Conservation (phyloP, 139 green algal genomes). For the Picochlorum sp. region DNA sequence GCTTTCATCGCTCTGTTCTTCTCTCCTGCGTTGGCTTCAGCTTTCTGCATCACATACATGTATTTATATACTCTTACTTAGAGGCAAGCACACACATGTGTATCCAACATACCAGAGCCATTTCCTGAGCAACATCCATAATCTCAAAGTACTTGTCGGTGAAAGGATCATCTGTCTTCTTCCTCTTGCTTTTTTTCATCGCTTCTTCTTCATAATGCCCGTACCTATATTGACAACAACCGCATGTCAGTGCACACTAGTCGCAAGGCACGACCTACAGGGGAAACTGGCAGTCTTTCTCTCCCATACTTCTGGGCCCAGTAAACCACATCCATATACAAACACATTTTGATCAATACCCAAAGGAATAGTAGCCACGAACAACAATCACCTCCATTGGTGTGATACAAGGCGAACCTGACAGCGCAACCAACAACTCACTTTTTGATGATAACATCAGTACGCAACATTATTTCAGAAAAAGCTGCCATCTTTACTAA, state of each 20-base stretch:
- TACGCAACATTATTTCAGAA: slow-evolving; percentile 11
- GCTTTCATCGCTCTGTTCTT: slow-evolving; percentile 66
- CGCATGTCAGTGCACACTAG: background rate
- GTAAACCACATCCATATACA: no score
- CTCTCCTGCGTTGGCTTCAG: slow-evolving; percentile 49
- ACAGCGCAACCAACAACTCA: slow-evolving; percentile 8
- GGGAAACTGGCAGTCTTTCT: no score
- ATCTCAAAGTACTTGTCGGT: slow-evolving; percentile 52
- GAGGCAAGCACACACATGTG: background rate
- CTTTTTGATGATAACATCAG: slow-evolving; percentile 20
- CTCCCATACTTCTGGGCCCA: no score
- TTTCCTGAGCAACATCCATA: slow-evolving; percentile 46
- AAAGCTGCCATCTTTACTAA: slow-evolving; percentile 9
- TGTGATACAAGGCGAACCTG: background rate
- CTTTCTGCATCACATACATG: slow-evolving; percentile 45
- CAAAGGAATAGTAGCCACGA: no score
- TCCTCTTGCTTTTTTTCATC: slow-evolving; percentile 6
- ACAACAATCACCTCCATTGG: no score
- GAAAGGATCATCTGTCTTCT: slow-evolving; percentile 56
- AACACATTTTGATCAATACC: no score
- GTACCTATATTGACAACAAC: slow-evolving; percentile 45
- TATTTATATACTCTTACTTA: background rate
- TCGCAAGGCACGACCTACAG: no score
- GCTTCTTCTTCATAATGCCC: slow-evolving; percentile 58
- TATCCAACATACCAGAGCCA: slow-evolving; percentile 46